Base-by-base conservation (phyloP, 345 rosid species). In the Arabidopsis arenosa region DNA sequence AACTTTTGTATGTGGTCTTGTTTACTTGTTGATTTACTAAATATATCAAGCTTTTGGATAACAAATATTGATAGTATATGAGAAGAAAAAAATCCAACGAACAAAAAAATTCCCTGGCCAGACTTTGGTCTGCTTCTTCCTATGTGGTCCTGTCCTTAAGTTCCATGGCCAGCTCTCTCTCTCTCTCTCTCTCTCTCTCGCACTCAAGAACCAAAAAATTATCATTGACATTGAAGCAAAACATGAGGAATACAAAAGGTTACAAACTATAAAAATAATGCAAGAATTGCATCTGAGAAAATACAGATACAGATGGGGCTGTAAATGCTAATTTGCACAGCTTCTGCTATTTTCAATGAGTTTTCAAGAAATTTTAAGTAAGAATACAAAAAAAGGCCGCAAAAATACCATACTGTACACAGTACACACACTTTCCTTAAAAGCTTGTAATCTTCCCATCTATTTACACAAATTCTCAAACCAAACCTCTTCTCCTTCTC, bases 401-500 rank as follows among this genome's bases (percentile, higher is more conserved):
- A 69, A 69, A 76, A 69, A 43, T 69, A 76, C 17, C 66, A 63
- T 76, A 55, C 80, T 76, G 66, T 70, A 76, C 80, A 76, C 57
- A 76, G 70, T 69, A 76, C 80, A 69, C 63, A 68, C 74, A 62
- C 23, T 36, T 58, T 71, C 65, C 80, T 76, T 76, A 70, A 70
- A 76, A 70, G 41, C 71, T 70, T 70, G 66, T 70, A 76, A 62
- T 69, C 69, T 62, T 76, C 37, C 70, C 51, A 54, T 70, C 71
- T 70, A 76, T 76, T 54, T 76, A 77, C 80, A 77, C 76, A 70
- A 70, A 70, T 70, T 77, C 72, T 63, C 80, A 76, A 76, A 64
- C 76, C 72, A 77, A 70, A 70, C 76, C 72, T 56, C 72, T 48
- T 63, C 45, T 67, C 59, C 45, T 49, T 66, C 58, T 36, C 26